Base-by-base conservation (phyloP, 2,329 filamentous ascomycete genomes). In the Nigrospora sphaerica region DNA sequence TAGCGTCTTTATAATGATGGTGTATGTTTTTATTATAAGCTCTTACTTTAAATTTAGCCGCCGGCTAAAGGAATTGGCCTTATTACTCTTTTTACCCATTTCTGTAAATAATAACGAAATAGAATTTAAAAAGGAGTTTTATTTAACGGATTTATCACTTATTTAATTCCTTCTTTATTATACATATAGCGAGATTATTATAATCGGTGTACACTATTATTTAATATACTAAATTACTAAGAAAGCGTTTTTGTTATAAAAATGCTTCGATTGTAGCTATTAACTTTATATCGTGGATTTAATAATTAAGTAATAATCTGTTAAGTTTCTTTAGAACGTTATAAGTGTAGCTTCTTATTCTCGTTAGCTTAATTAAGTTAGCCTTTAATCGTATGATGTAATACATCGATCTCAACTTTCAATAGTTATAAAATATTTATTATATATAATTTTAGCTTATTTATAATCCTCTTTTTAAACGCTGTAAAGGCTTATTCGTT, bases 101-200 rank as follows among this genome's bases (percentile, higher is more conserved):
- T 16, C 14, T 6, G 40, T 46, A 46, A 32, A 46, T 46, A 39
- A 46, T 46, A 18, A 18, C 19, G 19, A 39, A 39, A 34, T 46
- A 16, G 34, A 46, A 39, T 46, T 46, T 32, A 4, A 39, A 38
- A 4, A 44, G 17, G 11, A 44, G 19, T 18, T 45, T 19, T 6
- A 32, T 14, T 16, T 45, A 45, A 16, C 32, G 12, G 12, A 45
- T 39, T 48, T 61, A 47, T 23, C 52, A 35, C 13, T 48, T 13
- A 35, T 52, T 59, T 11, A 63, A 42, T 18, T 54, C 18, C 39
- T 59, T 58, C 11, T 42, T 58, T 11, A 42, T 52, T 23, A 52
- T 56, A 44, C 63, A 62, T 14, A 47, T 47, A 28, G 45, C 45
- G 0, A 63, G 46, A 41, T 61, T 61, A 32, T 57, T 54, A 38